Evolutionary conservation across 78 protist genomes (phyloP).

Genomic region (Dictyostelium brefeldianum): DNA sequence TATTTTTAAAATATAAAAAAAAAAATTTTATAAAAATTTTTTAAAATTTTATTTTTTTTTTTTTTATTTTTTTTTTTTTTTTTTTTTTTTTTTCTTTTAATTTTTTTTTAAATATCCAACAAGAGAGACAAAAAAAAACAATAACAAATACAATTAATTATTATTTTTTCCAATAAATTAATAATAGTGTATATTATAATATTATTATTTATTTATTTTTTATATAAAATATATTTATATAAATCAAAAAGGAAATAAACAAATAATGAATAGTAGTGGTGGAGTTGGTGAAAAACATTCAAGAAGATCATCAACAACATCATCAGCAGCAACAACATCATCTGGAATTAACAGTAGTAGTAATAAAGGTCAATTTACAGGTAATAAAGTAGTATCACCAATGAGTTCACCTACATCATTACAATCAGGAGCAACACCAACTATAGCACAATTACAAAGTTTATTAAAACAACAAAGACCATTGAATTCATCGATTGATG

Average conservation of each 20-base stretch:
- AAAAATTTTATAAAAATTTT: too few species aligned
- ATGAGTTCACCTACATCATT: conserved; percentile 1
- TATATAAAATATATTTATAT: neutral
- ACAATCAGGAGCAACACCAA: conserved; percentile 6
- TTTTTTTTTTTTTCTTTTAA: too few species aligned
- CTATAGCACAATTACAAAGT: conserved; percentile 9
- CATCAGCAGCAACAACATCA: neutral
- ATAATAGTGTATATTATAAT: too few species aligned
- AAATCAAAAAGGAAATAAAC: neutral
- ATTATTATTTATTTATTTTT: neutral
- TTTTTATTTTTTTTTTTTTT: too few species aligned
- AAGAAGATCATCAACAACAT: neutral
- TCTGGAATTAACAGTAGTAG: neutral
- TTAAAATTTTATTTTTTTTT: too few species aligned
- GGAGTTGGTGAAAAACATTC: neutral
- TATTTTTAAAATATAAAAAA: too few species aligned
- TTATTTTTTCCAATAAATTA: too few species aligned
- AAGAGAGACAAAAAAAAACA: too few species aligned
- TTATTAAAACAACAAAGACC: neutral
- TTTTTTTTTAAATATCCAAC: too few species aligned
- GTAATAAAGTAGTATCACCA: neutral
- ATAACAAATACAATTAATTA: too few species aligned
- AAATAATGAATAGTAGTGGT: neutral
- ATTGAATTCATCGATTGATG: neutral
- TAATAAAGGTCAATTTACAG: neutral